A percentile compares a stretch with the other conserved stretches of the same genome.
Evolutionary conservation across 352 stramenopile species (phyloP).

Genomic region (Phytophthora pseudosyringae): DNA sequence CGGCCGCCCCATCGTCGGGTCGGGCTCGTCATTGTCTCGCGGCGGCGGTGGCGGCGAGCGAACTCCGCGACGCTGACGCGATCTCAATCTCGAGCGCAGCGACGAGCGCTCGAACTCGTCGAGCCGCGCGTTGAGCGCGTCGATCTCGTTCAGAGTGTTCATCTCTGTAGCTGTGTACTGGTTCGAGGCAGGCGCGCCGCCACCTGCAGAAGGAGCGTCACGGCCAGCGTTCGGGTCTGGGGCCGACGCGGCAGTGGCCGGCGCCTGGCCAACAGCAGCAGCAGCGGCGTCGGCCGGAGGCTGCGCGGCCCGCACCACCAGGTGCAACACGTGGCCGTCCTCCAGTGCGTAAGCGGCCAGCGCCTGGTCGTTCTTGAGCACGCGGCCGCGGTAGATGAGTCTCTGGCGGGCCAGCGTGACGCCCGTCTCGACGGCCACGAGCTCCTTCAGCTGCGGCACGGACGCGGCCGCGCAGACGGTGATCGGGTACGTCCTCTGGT

Average conservation of each 20-base stretch:
- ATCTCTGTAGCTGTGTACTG: conserved; percentile 1
- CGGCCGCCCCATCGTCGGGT: conserved; percentile 47
- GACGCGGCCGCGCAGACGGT: conserved; percentile 65
- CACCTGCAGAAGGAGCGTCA: not conserved
- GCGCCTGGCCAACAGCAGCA: conserved; percentile 21
- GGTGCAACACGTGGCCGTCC: conserved; percentile 82
- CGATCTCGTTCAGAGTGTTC: conserved; percentile 5
- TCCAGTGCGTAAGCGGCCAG: conserved; percentile 79
- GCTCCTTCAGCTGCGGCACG: conserved; percentile 79
- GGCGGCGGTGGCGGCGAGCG: conserved; percentile 17
- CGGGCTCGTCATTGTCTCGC: conserved; percentile 76
- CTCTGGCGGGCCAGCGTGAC: conserved; percentile 76
- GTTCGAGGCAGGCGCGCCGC: not conserved
- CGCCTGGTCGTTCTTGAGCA: conserved; percentile 88
- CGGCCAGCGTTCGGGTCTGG: conserved; percentile 2
- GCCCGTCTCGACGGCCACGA: conserved; percentile 71
- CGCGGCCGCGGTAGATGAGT: conserved; percentile 87
- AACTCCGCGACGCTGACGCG: conserved; percentile 13
- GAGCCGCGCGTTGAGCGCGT: conserved; percentile 15
- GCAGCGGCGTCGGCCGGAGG: conserved; percentile 28
- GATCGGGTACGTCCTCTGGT: conserved; percentile 85
- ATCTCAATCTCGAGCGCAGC: conserved; percentile 20
- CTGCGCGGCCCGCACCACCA: conserved; percentile 69
- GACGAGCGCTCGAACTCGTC: conserved; percentile 26
- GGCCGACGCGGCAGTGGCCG: conserved; percentile 17